phyloP scores from a whole-genome alignment of 1,284 basidiomycete genomes.

The Boletus calvinii region DNA sequence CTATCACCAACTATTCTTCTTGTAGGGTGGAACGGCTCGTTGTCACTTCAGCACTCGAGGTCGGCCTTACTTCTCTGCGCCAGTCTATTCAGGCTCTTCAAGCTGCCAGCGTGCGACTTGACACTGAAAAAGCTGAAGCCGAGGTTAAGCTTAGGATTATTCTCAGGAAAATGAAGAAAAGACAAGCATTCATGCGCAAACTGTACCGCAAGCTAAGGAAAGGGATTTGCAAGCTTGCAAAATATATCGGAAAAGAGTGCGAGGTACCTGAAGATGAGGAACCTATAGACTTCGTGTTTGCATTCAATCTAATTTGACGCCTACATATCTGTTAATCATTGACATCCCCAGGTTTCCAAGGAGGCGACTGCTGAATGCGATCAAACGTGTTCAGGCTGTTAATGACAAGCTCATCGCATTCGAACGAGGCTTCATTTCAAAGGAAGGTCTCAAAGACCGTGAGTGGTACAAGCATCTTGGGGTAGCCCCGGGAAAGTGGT shows the following conservation, averaged over 20 bases:
- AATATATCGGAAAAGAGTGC: conserved; percentile 26
- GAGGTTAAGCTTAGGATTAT: conserved; percentile 38
- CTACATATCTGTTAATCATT: conserved; percentile 4
- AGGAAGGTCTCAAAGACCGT: conserved; percentile 63
- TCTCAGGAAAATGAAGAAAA: conserved; percentile 32
- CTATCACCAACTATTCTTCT: neutral
- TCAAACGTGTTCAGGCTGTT: conserved; percentile 48
- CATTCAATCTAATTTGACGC: neutral
- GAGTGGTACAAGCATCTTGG: conserved; percentile 74
- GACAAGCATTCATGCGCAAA: conserved; percentile 5
- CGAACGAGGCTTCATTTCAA: conserved; percentile 69
- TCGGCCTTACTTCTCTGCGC: conserved; percentile 38
- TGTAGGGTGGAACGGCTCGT: conserved; percentile 36
- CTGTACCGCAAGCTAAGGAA: conserved; percentile 23
- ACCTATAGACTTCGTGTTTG: conserved; percentile 18
- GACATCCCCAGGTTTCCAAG: conserved; percentile 18
- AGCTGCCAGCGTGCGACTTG: conserved; percentile 52
- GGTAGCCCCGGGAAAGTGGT: conserved; percentile 75
- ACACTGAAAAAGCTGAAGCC: conserved; percentile 48
- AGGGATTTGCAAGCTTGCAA: conserved; percentile 33
- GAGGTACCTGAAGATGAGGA: conserved; percentile 7
- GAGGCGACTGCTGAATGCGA: conserved; percentile 43
- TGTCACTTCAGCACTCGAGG: conserved; percentile 20
- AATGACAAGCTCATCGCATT: conserved; percentile 64
- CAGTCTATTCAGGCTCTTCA: conserved; percentile 52